Conservation (phyloP, 179 eudicot species). For the Beta lomatogona region DNA sequence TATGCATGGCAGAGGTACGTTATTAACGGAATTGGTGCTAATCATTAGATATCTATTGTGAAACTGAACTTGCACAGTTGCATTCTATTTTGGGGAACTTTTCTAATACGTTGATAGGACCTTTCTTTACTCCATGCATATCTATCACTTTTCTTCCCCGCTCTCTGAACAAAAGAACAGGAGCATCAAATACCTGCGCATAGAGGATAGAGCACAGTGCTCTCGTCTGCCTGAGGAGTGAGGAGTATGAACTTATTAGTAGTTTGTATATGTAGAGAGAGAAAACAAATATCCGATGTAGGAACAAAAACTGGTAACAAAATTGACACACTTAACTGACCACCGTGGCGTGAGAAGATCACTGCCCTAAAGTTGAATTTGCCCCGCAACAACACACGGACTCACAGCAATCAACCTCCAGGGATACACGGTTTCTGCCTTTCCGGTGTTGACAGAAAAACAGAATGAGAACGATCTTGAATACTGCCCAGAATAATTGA, state of each 20-base stretch:
- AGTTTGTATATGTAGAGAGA: too few species aligned
- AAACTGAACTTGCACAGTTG: neutral
- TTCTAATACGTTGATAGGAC: conserved; percentile 26
- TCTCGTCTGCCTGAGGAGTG: neutral
- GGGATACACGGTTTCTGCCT: too few species aligned
- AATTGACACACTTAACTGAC: too few species aligned
- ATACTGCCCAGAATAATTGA: too few species aligned
- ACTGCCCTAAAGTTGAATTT: too few species aligned
- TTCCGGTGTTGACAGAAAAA: too few species aligned
- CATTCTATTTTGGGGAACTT: conserved; percentile 13
- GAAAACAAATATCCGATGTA: too few species aligned
- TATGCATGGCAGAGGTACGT: conserved; percentile 1
- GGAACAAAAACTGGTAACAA: too few species aligned
- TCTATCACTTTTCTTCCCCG: conserved; percentile 14
- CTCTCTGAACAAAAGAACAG: neutral
- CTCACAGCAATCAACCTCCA: too few species aligned
- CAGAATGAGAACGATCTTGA: too few species aligned
- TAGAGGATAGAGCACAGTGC: neutral
- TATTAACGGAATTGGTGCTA: conserved; percentile 25
- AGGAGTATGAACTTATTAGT: neutral
- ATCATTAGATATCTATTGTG: conserved; percentile 15
- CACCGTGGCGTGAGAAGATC: too few species aligned
- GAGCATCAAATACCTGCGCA: neutral
- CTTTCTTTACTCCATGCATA: conserved; percentile 6
- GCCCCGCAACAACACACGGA: too few species aligned